Evolutionary conservation across 495 filamentous ascomycete genomes (phyloP), one percentile per base, ranked within the genome.

Genomic region (Tetracladium marchalianum): DNA sequence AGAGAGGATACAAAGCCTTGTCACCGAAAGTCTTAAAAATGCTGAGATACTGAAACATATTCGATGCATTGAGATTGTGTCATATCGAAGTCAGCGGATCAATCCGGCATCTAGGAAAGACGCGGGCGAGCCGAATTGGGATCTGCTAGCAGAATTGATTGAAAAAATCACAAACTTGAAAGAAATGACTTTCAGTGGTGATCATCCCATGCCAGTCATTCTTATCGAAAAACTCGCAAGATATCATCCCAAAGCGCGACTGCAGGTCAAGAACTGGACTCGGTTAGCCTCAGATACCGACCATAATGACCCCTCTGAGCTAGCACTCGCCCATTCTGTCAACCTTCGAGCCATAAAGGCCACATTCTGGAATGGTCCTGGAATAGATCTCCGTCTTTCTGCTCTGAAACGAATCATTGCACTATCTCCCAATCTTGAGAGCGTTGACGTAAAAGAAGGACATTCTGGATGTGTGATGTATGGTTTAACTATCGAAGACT

Each of bases 331-430:
- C 3, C 42, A 13, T 3, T 44, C 42, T 8, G 5, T 11, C 7
- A 44, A 34, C 19, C 31, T 44, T 9, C 32, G 31, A 44, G 16
- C 42, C 6, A 27, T 44, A 8, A 24, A 44, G 8, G 42, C 42
- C 4, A 12, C 13, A 13, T 19, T 44, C 5, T 34, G 27, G 31
- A 34, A 4, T 3, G 13, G n/a, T 34, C 7, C 15, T 8, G 5
- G 1, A 5, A 16, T 16, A 16, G 42, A 44, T 19, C 42, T 44
- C 5, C 2, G 42, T 34, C 18, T 15, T 11, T 5, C 11, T 1
- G 42, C 42, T 34, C 13, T 44, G 8, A 34, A 44, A 32, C 24
- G 42, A 13, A 44, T 44, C 31, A 15, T 44, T 5, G 42, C 24
- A 16, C 24, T 44, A 1, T 9, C 42, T 12, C 42, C 42, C 9